A percentile compares a stretch with the other conserved stretches of the same genome.
Conservation (phyloP, 768 basidiomycete genomes). For the Phaeolepiota aurea region DNA sequence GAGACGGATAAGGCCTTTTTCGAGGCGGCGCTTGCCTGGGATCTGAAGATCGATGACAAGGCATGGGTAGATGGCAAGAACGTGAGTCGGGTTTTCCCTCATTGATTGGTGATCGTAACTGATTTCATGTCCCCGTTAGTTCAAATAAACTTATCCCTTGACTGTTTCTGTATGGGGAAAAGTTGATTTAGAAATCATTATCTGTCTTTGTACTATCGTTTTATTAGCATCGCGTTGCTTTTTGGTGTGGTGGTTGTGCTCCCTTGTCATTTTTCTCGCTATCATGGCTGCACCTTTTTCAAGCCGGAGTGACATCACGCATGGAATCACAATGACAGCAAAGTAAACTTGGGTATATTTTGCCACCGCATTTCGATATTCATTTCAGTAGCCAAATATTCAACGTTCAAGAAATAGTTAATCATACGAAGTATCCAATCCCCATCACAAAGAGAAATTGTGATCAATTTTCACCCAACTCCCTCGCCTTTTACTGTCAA, state of each 20-base stretch:
- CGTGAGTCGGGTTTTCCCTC: conserved; percentile 42
- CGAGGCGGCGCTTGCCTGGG: conserved; percentile 91
- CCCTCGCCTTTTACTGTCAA: conserved; percentile 15
- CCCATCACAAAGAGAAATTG: no score
- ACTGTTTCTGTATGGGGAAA: no score
- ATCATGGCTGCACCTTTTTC: no score
- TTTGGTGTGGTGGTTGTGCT: no score
- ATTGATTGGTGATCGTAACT: conserved; percentile 4
- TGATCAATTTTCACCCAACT: conserved; percentile 24
- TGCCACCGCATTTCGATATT: no score
- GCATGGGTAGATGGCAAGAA: conserved; percentile 89
- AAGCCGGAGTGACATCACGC: no score
- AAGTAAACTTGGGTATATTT: no score
- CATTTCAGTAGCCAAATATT: no score
- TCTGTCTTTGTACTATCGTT: not conserved
- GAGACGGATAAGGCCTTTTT: conserved; percentile 82
- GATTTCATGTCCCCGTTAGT: conserved; percentile 3
- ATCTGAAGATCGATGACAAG: conserved; percentile 82
- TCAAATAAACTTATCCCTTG: not conserved
- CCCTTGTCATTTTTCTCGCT: no score
- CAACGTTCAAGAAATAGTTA: no score
- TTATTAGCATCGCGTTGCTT: no score
- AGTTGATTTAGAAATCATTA: not conserved
- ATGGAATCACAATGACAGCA: not conserved
- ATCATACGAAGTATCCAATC: no score